These are phyloP conservation scores for Trichosporon inkin DNA, from an alignment of 1,284 basidiomycete species.

Conservation along the genomic window DNA sequence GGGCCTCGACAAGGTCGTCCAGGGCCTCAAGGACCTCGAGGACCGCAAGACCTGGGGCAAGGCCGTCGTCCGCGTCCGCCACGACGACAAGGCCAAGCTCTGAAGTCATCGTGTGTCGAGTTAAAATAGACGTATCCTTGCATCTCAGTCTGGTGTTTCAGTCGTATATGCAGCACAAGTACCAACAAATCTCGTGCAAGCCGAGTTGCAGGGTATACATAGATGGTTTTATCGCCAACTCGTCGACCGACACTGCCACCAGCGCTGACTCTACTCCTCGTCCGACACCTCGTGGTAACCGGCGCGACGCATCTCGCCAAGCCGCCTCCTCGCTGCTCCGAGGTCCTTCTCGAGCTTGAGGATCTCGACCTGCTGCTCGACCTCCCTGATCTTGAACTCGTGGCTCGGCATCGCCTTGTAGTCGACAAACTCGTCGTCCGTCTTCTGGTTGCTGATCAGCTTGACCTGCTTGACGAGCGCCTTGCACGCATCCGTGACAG, in stretches of 20 bases:
- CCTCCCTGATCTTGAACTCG: conserved; percentile 96
- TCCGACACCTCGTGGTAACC: conserved; percentile 56
- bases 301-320: conserved; percentile 85
- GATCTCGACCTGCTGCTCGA: conserved; percentile 99
- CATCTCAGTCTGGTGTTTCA: background rate
- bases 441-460: conserved; percentile 79
- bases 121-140: conserved; percentile 8
- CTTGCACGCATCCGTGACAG: conserved; percentile 97
- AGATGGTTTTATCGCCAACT: background rate
- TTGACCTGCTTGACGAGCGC: conserved; percentile 96
- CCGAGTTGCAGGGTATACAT: conserved; percentile 3
- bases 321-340: conserved; percentile 73
- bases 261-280: conserved; percentile 27
- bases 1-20: conserved; percentile 55
- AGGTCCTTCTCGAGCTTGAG: conserved; percentile 94
- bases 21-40: conserved; percentile 54
- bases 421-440: conserved; percentile 74
- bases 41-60: conserved; percentile 89
- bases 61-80: conserved; percentile 64
- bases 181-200: background rate
- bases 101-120: background rate
- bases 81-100: conserved; percentile 39
- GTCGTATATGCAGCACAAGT: too few relatives aligned
- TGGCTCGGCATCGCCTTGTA: conserved; percentile 88
- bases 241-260: background rate